Evolutionary conservation across 2,329 filamentous ascomycete species (phyloP).

Genomic region (Trichophyton verrucosum): DNA sequence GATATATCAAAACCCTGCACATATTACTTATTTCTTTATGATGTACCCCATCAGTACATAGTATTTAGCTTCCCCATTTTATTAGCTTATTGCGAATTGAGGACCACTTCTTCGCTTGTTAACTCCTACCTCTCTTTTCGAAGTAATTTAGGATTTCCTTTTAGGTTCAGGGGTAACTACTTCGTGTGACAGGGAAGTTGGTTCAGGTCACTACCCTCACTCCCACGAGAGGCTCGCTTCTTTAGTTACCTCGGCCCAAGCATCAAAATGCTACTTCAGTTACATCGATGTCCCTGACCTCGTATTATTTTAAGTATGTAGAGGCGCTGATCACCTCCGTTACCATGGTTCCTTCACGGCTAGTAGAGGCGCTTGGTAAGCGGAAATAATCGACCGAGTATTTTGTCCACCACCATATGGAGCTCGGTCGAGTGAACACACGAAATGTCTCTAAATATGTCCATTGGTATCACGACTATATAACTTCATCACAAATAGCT

Average conservation of each 20-base stretch:
- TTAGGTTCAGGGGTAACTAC: too few species aligned
- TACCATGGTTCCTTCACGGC: too few species aligned
- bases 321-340: too few species aligned
- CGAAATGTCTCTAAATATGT: background rate
- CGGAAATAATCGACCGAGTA: background rate
- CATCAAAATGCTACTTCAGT: too few species aligned
- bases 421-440: background rate
- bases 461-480: background rate
- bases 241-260: too few species aligned
- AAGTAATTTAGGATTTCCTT: background rate
- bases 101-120: background rate
- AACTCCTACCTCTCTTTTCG: background rate
- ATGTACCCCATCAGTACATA: background rate
- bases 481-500: background rate
- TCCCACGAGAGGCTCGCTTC: too few species aligned
- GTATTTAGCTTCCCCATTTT: background rate
- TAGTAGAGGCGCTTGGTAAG: too few species aligned
- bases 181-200: too few species aligned
- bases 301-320: too few species aligned
- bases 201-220: too few species aligned
- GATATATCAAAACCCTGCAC: background rate
- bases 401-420: background rate
- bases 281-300: too few species aligned
- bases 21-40: background rate
- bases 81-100: background rate